Evolutionary conservation across 1,139 yeast species (phyloP).

Genomic region (Citeromyces hawaiiensis): DNA sequence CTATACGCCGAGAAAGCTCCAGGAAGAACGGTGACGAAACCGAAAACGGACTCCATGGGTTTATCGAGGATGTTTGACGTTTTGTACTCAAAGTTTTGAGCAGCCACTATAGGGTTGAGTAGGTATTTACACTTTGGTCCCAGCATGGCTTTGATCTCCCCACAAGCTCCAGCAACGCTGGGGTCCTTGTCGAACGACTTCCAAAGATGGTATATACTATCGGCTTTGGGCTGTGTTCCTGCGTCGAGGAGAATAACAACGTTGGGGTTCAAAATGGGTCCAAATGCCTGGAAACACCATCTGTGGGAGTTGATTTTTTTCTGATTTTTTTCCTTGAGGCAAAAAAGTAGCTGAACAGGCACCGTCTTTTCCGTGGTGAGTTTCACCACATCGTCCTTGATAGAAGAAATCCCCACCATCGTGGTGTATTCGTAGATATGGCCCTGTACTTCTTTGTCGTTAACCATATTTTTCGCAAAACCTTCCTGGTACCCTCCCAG

Average conservation of each 20-base stretch:
- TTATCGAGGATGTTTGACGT: constrained; percentile 74
- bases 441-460: constrained; percentile 53
- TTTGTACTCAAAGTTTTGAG: constrained; percentile 77
- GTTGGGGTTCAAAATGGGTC: constrained; percentile 55
- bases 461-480: constrained; percentile 66
- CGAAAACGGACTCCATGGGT: constrained; percentile 75
- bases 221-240: constrained; percentile 65
- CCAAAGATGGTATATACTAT: constrained; percentile 71
- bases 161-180: constrained; percentile 81
- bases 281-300: constrained; percentile 77
- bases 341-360: constrained; percentile 66
- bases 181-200: constrained; percentile 52
- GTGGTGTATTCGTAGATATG: constrained; percentile 76
- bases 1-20: constrained; percentile 85
- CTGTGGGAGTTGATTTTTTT: constrained; percentile 74
- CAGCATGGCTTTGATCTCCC: constrained; percentile 69
- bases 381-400: constrained; percentile 30
- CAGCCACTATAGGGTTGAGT: constrained; percentile 66
- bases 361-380: constrained; percentile 36
- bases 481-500: constrained; percentile 75
- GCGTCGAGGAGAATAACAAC: constrained; percentile 66
- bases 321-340: constrained; percentile 64
- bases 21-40: constrained; percentile 71
- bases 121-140: constrained; percentile 25
- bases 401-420: constrained; percentile 57